phyloP scores from a whole-genome alignment of 768 basidiomycete genomes.

The Lenzites betulinus region DNA sequence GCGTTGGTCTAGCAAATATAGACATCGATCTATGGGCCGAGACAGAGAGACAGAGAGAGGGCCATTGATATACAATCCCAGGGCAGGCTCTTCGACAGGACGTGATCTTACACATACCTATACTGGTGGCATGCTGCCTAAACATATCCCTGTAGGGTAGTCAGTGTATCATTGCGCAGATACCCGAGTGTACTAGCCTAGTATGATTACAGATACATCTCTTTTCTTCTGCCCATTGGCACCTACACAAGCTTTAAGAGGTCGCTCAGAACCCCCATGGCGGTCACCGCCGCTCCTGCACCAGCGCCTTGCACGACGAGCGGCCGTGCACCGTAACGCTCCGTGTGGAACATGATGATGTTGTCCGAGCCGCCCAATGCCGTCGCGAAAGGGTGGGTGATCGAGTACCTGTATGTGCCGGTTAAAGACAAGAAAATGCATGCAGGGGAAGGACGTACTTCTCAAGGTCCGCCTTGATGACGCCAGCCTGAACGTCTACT shows the following conservation, averaged over 20 bases:
- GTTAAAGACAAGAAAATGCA: not conserved
- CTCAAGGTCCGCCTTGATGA: conserved; percentile 86
- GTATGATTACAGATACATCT: not conserved
- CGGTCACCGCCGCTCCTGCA: conserved; percentile 97
- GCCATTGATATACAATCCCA: too few relatives aligned
- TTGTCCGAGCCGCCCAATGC: conserved; percentile 96
- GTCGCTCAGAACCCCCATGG: conserved; percentile 96
- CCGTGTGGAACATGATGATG: conserved; percentile 96
- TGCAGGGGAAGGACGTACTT: conserved; percentile 54
- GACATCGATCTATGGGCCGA: too few relatives aligned
- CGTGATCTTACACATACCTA: too few relatives aligned
- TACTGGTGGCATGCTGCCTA: too few relatives aligned
- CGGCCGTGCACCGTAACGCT: conserved; percentile 85
- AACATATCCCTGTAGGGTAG: too few relatives aligned
- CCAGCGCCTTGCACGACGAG: conserved; percentile 95
- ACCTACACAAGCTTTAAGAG: conserved; percentile 56
- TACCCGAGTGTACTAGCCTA: too few relatives aligned
- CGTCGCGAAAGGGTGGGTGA: conserved; percentile 91
- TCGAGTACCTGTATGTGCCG: conserved; percentile 65
- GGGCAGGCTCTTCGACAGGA: too few relatives aligned
- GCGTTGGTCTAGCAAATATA: too few relatives aligned
- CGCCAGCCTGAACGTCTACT: conserved; percentile 72
- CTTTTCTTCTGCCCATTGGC: not conserved
- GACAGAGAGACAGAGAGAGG: too few relatives aligned
- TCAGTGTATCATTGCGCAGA: too few relatives aligned